phyloP scores from a whole-genome alignment of 495 filamentous ascomycete genomes.

The Lophium mytilinum region DNA sequence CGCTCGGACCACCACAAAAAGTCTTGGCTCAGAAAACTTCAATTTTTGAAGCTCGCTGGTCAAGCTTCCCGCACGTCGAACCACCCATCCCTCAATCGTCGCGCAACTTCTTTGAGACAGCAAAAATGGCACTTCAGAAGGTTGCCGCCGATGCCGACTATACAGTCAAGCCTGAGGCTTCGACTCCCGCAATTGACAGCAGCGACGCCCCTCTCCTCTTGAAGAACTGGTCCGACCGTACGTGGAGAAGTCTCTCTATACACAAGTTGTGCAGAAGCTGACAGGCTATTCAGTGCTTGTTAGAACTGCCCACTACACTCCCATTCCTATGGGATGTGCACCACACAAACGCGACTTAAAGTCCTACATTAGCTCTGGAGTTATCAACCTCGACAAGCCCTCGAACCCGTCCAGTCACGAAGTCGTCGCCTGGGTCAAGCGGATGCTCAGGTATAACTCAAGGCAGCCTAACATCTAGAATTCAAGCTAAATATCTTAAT shows the following conservation, averaged over 20 bases:
- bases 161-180: conserved; percentile 78
- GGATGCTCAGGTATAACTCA: conserved; percentile 65
- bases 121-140: conserved; percentile 52
- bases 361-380: conserved; percentile 88
- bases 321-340: conserved; percentile 78
- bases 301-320: conserved; percentile 86
- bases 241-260: conserved; percentile 21
- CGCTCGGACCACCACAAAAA: too few species aligned
- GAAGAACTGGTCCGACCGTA: conserved; percentile 82
- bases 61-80: too few species aligned
- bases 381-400: conserved; percentile 98
- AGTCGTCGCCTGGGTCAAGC: conserved; percentile 97
- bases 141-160: conserved; percentile 61
- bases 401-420: conserved; percentile 97
- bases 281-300: conserved; percentile 55
- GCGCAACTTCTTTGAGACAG: background rate
- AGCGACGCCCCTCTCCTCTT: conserved; percentile 82
- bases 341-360: conserved; percentile 89
- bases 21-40: background rate
- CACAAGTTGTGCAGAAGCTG: background rate
- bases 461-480: background rate
- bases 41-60: background rate
- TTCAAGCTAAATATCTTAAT: background rate
- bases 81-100: background rate
- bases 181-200: conserved; percentile 61